Evolutionary conservation across 768 basidiomycete species (phyloP).

Genomic region (Pulveroboletus sp.): DNA sequence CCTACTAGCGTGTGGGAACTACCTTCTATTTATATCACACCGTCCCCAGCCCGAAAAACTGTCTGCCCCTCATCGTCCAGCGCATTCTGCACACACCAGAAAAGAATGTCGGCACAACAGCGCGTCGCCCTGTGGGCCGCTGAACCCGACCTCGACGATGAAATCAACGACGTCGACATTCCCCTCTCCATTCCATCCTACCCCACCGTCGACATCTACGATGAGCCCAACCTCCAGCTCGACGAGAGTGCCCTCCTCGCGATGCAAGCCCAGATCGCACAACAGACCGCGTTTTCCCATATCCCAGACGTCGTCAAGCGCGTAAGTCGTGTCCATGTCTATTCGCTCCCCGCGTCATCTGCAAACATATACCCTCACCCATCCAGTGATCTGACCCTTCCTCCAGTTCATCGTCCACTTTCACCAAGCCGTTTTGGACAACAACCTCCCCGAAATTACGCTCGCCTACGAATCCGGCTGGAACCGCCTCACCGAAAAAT

Average conservation of each 20-base stretch:
- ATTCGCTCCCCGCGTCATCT: background rate
- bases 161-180: constrained; percentile 64
- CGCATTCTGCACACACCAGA: background rate
- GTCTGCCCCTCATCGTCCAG: background rate
- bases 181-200: constrained; percentile 28
- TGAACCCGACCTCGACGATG: constrained; percentile 77
- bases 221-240: constrained; percentile 49
- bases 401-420: constrained; percentile 89
- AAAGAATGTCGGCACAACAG: constrained; percentile 51
- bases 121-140: constrained; percentile 70
- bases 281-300: constrained; percentile 75
- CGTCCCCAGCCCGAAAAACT: background rate
- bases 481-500: constrained; percentile 96
- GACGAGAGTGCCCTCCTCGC: constrained; percentile 66
- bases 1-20: constrained; percentile 12
- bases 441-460: constrained; percentile 88
- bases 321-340: constrained; percentile 39
- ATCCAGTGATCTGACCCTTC: background rate
- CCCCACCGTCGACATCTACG: constrained; percentile 26
- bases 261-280: constrained; percentile 80
- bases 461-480: constrained; percentile 95
- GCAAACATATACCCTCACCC: background rate
- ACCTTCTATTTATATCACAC: constrained; percentile 6
- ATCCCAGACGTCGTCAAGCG: constrained; percentile 89
- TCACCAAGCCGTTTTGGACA: constrained; percentile 86